Percentiles rank a stretch among this genome's conserved stretches.
Conservation (phyloP, 495 filamentous ascomycete species). For the Penicillium atrosanguineum region DNA sequence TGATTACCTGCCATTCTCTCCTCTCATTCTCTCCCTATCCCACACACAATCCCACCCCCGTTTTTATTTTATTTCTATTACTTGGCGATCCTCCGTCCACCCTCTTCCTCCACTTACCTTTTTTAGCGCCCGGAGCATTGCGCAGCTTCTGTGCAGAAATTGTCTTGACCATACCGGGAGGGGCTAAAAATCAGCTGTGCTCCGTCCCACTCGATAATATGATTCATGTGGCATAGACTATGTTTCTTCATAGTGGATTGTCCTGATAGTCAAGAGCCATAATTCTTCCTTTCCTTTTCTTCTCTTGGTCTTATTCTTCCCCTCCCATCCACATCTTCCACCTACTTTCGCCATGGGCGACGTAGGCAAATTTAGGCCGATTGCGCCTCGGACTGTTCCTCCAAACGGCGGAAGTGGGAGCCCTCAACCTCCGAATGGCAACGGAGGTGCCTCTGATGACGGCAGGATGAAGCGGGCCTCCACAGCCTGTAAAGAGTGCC, state of each 20-base stretch:
- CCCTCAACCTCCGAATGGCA: slow-evolving; percentile 8
- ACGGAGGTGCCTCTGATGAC: slow-evolving; percentile 26
- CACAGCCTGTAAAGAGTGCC: slow-evolving; percentile 42
- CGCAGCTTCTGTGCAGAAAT: slow-evolving; percentile 6
- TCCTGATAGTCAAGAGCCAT: background rate
- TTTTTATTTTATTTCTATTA: background rate
- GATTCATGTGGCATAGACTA: slow-evolving; percentile 12
- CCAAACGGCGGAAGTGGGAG: slow-evolving; percentile 16
- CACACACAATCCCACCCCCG: background rate
- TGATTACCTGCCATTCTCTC: slow-evolving; percentile 19
- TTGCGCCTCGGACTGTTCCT: slow-evolving; percentile 32
- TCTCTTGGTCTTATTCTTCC: background rate
- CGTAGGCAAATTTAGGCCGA: slow-evolving; percentile 31
- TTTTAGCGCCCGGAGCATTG: slow-evolving; percentile 6
- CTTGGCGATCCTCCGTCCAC: background rate
- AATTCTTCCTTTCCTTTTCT: slow-evolving; percentile 1
- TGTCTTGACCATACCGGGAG: background rate
- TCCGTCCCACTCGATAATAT: slow-evolving; percentile 7
- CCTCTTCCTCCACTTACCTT: slow-evolving; percentile 19
- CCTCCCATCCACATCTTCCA: slow-evolving; percentile 1
- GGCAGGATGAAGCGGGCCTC: slow-evolving; percentile 39
- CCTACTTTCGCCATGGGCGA: slow-evolving; percentile 27
- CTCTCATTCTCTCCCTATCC: background rate
- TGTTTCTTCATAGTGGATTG: slow-evolving; percentile 6
- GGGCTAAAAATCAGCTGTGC: background rate